Percentiles rank a stretch among this genome's conserved stretches.
phyloP scores from a whole-genome alignment of 176 grass and related monocot genomes.

The Elaeis guineensis region DNA sequence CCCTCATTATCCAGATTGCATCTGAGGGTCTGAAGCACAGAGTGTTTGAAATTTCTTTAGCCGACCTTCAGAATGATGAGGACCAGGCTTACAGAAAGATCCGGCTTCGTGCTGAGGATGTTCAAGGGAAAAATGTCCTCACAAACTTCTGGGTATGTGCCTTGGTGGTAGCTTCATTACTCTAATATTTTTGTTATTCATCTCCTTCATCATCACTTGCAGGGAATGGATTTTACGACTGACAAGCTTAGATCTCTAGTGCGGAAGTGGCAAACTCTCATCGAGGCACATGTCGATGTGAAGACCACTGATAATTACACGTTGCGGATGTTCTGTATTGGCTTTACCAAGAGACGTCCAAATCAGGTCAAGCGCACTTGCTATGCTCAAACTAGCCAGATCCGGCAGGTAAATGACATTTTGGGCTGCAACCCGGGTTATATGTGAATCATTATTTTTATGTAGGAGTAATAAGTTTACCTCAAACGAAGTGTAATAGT shows the following conservation, averaged over 20 bases:
- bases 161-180: neutral
- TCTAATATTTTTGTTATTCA: neutral
- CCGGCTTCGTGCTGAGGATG: constrained; percentile 68
- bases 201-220: neutral
- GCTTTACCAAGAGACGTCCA: constrained; percentile 68
- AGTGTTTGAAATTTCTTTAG: constrained; percentile 76
- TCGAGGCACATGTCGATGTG: constrained; percentile 85
- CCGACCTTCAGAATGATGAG: constrained; percentile 75
- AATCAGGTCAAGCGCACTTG: constrained; percentile 97
- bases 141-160: constrained; percentile 82
- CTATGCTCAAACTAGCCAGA: constrained; percentile 81
- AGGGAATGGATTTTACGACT: constrained; percentile 74
- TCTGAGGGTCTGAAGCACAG: constrained; percentile 84
- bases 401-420: constrained; percentile 52
- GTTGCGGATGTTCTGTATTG: constrained; percentile 74
- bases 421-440: too few species aligned
- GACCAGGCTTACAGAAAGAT: constrained; percentile 91
- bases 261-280: constrained; percentile 84
- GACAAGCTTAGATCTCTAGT: constrained; percentile 80
- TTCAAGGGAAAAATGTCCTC: constrained; percentile 70
- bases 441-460: too few species aligned
- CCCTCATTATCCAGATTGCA: constrained; percentile 48
- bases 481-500: too few species aligned
- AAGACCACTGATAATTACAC: constrained; percentile 90
- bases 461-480: too few species aligned